phyloP scores from a whole-genome alignment of 2,329 filamentous ascomycete genomes.

The Coniosporium tulheliwenetii region DNA sequence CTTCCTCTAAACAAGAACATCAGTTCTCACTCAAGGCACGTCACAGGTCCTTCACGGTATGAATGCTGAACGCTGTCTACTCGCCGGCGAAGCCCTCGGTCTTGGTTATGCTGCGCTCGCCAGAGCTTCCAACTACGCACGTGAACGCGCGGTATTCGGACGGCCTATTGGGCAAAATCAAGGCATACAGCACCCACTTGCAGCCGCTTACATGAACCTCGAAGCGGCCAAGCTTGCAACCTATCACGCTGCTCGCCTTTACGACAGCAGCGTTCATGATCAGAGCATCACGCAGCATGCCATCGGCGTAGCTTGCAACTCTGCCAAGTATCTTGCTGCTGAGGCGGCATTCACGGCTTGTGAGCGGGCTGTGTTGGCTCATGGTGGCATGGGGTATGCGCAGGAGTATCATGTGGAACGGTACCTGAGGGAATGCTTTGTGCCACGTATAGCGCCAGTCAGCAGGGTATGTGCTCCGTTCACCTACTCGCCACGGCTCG shows the following conservation, averaged over 20 bases:
- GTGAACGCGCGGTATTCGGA: constrained; percentile 36
- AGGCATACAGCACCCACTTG: constrained; percentile 42
- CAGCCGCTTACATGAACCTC: constrained; percentile 43
- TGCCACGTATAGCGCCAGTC: constrained; percentile 43
- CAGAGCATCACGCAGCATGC: constrained; percentile 25
- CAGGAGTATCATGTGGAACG: constrained; percentile 47
- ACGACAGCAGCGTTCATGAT: constrained; percentile 32
- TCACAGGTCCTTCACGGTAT: constrained; percentile 27
- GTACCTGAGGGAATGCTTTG: constrained; percentile 42
- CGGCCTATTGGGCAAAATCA: constrained; percentile 45
- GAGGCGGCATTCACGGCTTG: constrained; percentile 46
- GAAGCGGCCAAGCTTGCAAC: constrained; percentile 46
- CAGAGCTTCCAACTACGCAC: constrained; percentile 28
- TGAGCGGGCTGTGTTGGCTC: constrained; percentile 40
- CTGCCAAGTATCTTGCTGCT: constrained; percentile 42
- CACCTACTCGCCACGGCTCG: not conserved
- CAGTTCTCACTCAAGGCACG: not conserved
- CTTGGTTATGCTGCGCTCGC: constrained; percentile 53
- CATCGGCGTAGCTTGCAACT: constrained; percentile 39
- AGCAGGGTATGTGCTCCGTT: constrained; percentile 26
- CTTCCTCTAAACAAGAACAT: not conserved
- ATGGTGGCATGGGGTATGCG: constrained; percentile 49
- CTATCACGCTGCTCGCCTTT: constrained; percentile 43
- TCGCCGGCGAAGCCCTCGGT: constrained; percentile 63
- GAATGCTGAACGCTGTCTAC: constrained; percentile 32